Evolutionary conservation across 2,329 filamentous ascomycete genomes (phyloP), one percentile per base, ranked within the genome.

Genomic region (Talaromyces sp.): DNA sequence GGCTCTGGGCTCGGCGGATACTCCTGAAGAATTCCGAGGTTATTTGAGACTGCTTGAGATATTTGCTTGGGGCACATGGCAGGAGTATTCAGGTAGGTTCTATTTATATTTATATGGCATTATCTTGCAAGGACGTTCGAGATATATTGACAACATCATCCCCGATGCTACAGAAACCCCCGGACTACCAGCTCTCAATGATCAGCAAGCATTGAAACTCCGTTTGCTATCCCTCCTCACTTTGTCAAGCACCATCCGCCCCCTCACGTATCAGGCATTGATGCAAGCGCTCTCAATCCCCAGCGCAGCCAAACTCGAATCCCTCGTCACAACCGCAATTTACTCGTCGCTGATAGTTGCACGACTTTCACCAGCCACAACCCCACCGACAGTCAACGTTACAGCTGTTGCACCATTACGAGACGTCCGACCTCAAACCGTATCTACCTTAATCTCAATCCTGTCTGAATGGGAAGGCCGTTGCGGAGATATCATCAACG

Each of bases 21-120:
- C 79, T 39, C 71, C 84, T n/a, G 70, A 80, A 36, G 88, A 95
- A 51, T 84, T 87, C 66, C 76, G 80, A 6, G 66, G 73, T 40
- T 77, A 90, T 73, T 80, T 94, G 53, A 83, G 79, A 1, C 81
- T 96, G 13, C 86, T 99, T 45, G 83, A 92, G 73, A 87, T 95
- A 67, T 99, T 99, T 75, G 89, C 91, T 60, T 91, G 94, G 80
- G 94, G 93, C 61, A 96, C 91, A 60, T 97, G 91, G 79, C 78
- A 83, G 60, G 84, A 87, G 65, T 97, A 96, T 78, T 80, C 82
- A 71, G 70, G 84, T 85, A 68, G 57, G 70, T 41, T 11, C 19
- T 28, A 50, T 48, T 48, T 8, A 45, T n/a, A 3, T 28, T n/a
- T n/a, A n/a, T 3, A 28, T 28, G 25, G n/a, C n/a, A n/a, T n/a